These are phyloP conservation scores for Exophiala bonariae DNA, from an alignment of 2,329 filamentous ascomycete species.

Conservation along the genomic window DNA sequence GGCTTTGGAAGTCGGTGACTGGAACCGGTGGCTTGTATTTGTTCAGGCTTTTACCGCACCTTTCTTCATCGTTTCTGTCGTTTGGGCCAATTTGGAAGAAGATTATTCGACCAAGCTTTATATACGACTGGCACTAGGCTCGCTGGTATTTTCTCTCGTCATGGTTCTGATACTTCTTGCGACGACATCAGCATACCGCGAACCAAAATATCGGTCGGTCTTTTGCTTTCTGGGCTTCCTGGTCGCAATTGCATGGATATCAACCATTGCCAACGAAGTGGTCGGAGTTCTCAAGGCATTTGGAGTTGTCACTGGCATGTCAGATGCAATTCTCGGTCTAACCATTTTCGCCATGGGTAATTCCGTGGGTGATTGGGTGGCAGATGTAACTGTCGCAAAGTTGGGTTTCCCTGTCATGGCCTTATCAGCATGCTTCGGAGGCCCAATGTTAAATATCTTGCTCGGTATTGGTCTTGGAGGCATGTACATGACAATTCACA, in stretches of 20 bases:
- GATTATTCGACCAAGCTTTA: constrained; percentile 49
- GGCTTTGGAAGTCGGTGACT: constrained; percentile 51
- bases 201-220: constrained; percentile 72
- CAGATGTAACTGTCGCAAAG: constrained; percentile 89
- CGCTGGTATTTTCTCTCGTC: constrained; percentile 67
- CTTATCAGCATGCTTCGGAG: constrained; percentile 91
- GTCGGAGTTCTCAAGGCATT: constrained; percentile 92
- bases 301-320: constrained; percentile 84
- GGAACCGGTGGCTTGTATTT: constrained; percentile 89
- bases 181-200: constrained; percentile 66
- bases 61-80: constrained; percentile 73
- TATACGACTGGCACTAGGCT: constrained; percentile 59
- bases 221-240: constrained; percentile 88
- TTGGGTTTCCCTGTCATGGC: constrained; percentile 98
- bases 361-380: constrained; percentile 88
- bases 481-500: constrained; percentile 77
- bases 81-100: constrained; percentile 60
- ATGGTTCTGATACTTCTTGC: constrained; percentile 66
- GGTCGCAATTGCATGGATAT: constrained; percentile 94
- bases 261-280: constrained; percentile 91
- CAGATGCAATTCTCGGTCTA: constrained; percentile 85
- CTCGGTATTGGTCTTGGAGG: constrained; percentile 92
- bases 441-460: constrained; percentile 95
- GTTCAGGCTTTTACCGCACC: constrained; percentile 86
- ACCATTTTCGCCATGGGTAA: constrained; percentile 97